A percentile compares a stretch with the other conserved stretches of the same genome.
Conservation (phyloP, 768 basidiomycete species). For the Tylopilus intermedius region DNA sequence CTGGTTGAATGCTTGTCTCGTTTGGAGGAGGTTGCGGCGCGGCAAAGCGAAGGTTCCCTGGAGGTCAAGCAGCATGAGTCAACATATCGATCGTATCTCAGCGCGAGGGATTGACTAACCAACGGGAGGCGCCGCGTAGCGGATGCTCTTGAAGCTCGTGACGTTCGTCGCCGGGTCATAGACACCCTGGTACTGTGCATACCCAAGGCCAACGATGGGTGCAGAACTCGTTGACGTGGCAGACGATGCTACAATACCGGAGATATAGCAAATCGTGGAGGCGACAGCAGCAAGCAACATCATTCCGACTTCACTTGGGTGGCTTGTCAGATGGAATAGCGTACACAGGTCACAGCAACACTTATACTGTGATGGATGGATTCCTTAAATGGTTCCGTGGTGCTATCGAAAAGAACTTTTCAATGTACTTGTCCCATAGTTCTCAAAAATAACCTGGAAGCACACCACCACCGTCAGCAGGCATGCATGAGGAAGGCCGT, state of each 20-base stretch:
- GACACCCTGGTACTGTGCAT: neutral
- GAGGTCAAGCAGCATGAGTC: no score
- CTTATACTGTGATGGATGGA: neutral
- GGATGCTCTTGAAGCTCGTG: neutral
- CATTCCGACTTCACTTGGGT: neutral
- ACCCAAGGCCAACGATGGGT: neutral
- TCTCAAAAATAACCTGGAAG: neutral
- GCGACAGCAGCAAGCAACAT: neutral
- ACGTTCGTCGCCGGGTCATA: neutral
- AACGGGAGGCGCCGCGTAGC: neutral
- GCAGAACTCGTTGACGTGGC: neutral
- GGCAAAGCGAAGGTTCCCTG: no score
- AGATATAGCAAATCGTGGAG: neutral
- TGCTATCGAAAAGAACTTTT: neutral
- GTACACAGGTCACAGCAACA: neutral
- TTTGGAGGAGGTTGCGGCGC: neutral
- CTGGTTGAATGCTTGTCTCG: constrained; percentile 11
- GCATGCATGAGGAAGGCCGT: neutral
- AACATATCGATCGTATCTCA: no score
- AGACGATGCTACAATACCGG: neutral
- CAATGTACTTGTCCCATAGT: neutral
- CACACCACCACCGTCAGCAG: neutral
- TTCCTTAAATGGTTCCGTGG: neutral
- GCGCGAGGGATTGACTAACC: neutral
- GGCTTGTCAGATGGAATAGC: neutral